Conservation (phyloP, 129 eudicot species). For the Scalesia atractyloides region DNA sequence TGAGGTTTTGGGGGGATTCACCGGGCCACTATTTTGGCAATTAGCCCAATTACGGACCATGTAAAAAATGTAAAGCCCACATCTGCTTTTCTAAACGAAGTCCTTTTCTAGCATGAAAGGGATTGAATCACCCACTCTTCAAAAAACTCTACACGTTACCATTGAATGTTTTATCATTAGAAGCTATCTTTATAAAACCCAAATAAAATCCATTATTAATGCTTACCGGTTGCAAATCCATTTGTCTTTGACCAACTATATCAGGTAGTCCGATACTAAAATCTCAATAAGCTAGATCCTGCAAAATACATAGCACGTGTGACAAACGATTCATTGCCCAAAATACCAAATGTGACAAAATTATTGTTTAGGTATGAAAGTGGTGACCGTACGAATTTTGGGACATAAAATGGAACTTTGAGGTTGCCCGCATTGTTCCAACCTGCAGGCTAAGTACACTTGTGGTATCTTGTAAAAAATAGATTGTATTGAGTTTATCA, state of each 20-base stretch:
- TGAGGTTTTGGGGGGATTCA: conserved; percentile 55
- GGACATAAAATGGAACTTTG: conserved; percentile 5
- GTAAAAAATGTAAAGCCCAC: conserved; percentile 67
- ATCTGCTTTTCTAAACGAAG: conserved; percentile 74
- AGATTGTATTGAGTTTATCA: background rate
- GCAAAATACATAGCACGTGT: conserved; percentile 36
- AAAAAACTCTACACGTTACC: conserved; percentile 56
- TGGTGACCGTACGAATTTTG: background rate
- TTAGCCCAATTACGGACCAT: conserved; percentile 72
- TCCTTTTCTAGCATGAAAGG: conserved; percentile 68
- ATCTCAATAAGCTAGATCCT: conserved; percentile 94
- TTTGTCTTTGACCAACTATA: conserved; percentile 66
- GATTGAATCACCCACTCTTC: conserved; percentile 73
- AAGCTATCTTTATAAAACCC: background rate
- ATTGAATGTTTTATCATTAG: background rate
- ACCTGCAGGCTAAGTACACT: background rate
- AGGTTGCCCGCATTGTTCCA: background rate
- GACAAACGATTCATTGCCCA: background rate
- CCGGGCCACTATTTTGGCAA: conserved; percentile 60
- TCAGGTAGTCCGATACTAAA: conserved; percentile 66
- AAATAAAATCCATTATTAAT: conserved; percentile 2
- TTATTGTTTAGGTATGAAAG: background rate
- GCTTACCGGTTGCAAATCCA: conserved; percentile 64
- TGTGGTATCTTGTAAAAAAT: background rate
- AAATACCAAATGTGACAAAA: conserved; percentile 9